phyloP scores from a whole-genome alignment of 306 rosid genomes.

The Notholithocarpus densiflorus region DNA sequence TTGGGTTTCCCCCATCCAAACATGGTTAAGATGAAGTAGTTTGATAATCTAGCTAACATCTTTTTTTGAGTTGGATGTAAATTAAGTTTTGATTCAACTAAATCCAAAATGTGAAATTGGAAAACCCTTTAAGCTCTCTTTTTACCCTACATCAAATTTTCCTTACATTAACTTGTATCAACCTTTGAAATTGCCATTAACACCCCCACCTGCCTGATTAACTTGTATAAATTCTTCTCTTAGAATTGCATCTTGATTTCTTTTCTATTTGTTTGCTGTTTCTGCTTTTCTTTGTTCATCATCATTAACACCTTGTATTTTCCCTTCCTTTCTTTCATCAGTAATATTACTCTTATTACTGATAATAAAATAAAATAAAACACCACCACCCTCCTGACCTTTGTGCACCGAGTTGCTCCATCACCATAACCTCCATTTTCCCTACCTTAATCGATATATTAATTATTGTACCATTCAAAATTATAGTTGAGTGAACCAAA shows the following conservation, averaged over 20 bases:
- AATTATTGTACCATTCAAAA: neutral
- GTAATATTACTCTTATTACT: no score
- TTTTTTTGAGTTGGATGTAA: neutral
- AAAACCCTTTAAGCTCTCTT: neutral
- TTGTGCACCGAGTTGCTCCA: neutral
- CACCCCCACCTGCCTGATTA: neutral
- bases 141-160: neutral
- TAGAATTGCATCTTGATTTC: no score
- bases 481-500: neutral
- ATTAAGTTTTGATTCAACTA: neutral
- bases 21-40: neutral
- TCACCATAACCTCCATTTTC: neutral
- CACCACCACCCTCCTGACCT: neutral
- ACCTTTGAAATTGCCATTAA: neutral
- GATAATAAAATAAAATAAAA: no score
- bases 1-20: no score
- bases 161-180: neutral
- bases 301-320: no score
- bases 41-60: neutral
- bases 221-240: no score
- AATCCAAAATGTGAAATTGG: neutral
- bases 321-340: no score
- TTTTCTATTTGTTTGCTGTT: no score
- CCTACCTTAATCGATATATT: neutral
- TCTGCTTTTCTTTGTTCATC: no score